Evolutionary conservation across 129 eudicot species (phyloP), one percentile per base, ranked within the genome.

Genomic region (Tagetes patula): DNA sequence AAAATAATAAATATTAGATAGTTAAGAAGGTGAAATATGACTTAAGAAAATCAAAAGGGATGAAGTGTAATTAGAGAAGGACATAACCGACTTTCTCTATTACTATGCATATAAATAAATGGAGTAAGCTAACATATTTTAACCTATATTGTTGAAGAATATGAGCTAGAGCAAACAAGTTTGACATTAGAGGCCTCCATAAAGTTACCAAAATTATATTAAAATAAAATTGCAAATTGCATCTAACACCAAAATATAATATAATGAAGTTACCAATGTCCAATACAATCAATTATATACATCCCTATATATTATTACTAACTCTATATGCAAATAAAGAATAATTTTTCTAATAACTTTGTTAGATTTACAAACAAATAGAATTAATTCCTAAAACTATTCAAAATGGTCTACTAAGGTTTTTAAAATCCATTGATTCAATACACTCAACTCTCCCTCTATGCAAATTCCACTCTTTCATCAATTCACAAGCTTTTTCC

Each of bases 361-460:
- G 39, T 58, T 71, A 71, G 59, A 46, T 72, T 36, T 79, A 79
- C 78, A 79, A 54, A 65, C 41, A 65, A 65, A 6, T 8, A 61
- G 54, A n/a, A n/a, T n/a, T n/a, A 12, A 20, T 61, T 61, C 67
- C 70, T 54, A 33, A 47, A 74, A 37, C 78, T 67, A 47, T 59
- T 83, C 88, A 85, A 69, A 84, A 77, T 1, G 88, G 74, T 79
- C 91, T 82, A 20, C 82, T 84, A 38, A 89, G 89, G 77, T 86
- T 56, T 80, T 84, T 89, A 59, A 86, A 89, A 74, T 89, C 96
- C 85, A 70, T 74, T 46, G 89, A 77, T 67, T 86, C 96, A 74
- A 84, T 86, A 65, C 91, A 89, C 77, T 89, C 96, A 65, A 77
- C 76, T 68, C 63, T 83, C 41, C 74, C 74, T 66, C 89, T 86